phyloP scores from a whole-genome alignment of 1,284 basidiomycete genomes.

The Puccinia polysora region DNA sequence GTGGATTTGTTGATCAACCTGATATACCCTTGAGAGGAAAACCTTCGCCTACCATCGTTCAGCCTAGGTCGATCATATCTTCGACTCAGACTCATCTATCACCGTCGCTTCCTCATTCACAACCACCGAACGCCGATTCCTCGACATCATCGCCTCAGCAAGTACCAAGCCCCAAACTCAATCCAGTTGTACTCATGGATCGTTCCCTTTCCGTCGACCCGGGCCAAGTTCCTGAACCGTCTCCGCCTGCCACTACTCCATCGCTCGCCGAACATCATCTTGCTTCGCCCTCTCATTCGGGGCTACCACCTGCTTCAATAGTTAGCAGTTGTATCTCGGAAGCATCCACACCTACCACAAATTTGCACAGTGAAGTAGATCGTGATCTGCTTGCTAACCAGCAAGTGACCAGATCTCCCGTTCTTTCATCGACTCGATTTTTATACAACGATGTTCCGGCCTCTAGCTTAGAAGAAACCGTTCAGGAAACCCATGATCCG shows the following conservation, averaged over 20 bases:
- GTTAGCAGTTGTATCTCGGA: slow-evolving; percentile 24
- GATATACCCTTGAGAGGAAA: slow-evolving; percentile 37
- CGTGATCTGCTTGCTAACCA: slow-evolving; percentile 20
- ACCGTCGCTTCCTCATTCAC: background rate
- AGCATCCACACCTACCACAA: slow-evolving; percentile 13
- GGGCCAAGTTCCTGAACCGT: background rate
- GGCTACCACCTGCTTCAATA: slow-evolving; percentile 3
- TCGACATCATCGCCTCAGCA: background rate
- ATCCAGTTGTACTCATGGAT: slow-evolving; percentile 34
- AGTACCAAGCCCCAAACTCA: slow-evolving; percentile 24
- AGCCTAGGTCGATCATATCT: too few species aligned
- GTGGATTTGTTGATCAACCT: slow-evolving; percentile 43
- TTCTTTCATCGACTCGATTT: slow-evolving; percentile 1
- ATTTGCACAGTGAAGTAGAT: slow-evolving; percentile 40
- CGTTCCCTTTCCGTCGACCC: slow-evolving; percentile 24
- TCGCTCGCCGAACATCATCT: background rate
- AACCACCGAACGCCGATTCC: background rate
- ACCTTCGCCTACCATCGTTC: background rate
- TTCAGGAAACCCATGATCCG: background rate
- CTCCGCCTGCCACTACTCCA: background rate
- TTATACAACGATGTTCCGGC: slow-evolving; percentile 10
- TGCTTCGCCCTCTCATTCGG: slow-evolving; percentile 5
- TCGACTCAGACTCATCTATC: background rate
- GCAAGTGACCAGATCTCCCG: background rate
- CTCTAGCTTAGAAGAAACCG: background rate